Conservation (phyloP, 164 flowering plant genomes). For the Aristolochia fimbriata region DNA sequence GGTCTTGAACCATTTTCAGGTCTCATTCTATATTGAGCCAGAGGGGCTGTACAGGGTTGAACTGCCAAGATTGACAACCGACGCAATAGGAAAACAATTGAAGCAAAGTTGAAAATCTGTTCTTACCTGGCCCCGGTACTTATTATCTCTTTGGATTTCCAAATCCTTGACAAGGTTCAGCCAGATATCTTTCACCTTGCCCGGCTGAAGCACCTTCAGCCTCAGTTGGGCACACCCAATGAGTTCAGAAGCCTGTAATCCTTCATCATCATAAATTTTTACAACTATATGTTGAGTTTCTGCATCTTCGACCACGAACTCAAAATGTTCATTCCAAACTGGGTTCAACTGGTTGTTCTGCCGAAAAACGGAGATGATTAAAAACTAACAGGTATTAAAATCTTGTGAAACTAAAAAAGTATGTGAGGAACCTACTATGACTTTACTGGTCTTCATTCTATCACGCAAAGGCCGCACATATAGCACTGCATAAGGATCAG, state of each 20-base stretch:
- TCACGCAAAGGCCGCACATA: constrained; percentile 79
- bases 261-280: constrained; percentile 84
- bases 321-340: constrained; percentile 96
- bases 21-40: too few relatives aligned
- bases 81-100: neutral
- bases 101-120: neutral
- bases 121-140: constrained; percentile 86
- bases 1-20: too few relatives aligned
- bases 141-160: constrained; percentile 86
- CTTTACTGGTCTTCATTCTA: constrained; percentile 73
- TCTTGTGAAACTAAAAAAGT: neutral
- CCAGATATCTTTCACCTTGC: constrained; percentile 97
- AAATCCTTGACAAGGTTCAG: constrained; percentile 92
- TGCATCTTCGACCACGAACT: constrained; percentile 80
- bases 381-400: neutral
- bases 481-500: constrained; percentile 90
- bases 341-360: constrained; percentile 96
- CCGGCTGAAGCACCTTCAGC: constrained; percentile 73
- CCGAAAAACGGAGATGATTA: constrained; percentile 3
- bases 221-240: constrained; percentile 75
- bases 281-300: constrained; percentile 84
- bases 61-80: neutral
- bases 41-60: too few relatives aligned
- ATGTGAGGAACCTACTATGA: constrained; percentile 43
- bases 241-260: constrained; percentile 82